phyloP scores from a whole-genome alignment of 2,329 filamentous ascomycete species.

The Talaromyces albobiverticillius region DNA sequence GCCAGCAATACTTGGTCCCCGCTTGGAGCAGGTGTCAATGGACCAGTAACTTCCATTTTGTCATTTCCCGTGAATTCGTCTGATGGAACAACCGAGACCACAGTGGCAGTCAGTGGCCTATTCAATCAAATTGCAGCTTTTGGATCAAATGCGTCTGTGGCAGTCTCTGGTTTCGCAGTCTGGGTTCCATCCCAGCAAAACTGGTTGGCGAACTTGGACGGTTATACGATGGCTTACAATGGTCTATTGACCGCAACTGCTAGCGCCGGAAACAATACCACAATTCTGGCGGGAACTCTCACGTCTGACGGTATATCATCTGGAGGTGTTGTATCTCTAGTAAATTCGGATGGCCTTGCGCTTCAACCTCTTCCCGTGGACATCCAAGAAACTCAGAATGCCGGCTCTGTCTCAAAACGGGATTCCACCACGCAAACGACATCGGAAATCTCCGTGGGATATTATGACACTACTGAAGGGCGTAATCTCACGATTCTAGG shows the following conservation, averaged over 20 bases:
- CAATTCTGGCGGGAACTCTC: constrained; percentile 80
- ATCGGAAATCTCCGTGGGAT: constrained; percentile 71
- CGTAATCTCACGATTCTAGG: constrained; percentile 84
- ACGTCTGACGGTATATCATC: constrained; percentile 70
- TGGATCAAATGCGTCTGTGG: constrained; percentile 55
- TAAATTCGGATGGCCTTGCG: constrained; percentile 34
- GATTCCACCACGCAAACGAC: constrained; percentile 44
- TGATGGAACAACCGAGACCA: constrained; percentile 63
- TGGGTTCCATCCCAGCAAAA: constrained; percentile 85
- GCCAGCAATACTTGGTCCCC: constrained; percentile 68
- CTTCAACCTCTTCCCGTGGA: constrained; percentile 50
- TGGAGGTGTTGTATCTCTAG: constrained; percentile 68
- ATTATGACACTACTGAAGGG: constrained; percentile 68
- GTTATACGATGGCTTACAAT: constrained; percentile 62
- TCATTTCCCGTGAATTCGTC: constrained; percentile 78
- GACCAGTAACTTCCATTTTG: constrained; percentile 70
- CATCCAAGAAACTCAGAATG: constrained; percentile 33
- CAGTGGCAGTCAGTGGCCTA: constrained; percentile 74
- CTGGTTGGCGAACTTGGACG: constrained; percentile 79
- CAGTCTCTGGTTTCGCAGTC: constrained; percentile 74
- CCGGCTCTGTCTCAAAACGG: constrained; percentile 42
- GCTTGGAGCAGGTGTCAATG: constrained; percentile 82
- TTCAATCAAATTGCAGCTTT: constrained; percentile 74
- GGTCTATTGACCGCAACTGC: constrained; percentile 72
- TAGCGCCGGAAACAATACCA: constrained; percentile 49